Base-by-base conservation (phyloP, 169 alveolate genomes). In the Plasmodium berghei region DNA sequence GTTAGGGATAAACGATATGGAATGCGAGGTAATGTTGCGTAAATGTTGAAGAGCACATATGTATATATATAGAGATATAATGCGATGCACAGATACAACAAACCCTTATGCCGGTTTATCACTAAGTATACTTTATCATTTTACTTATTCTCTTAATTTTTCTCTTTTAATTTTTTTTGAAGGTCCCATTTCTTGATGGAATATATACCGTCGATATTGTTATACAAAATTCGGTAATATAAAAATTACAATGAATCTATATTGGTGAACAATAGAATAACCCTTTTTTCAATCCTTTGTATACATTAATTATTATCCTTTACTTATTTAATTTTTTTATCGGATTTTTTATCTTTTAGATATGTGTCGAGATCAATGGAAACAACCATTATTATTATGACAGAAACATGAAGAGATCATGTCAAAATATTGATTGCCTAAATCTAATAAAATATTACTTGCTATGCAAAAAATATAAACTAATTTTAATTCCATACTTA, bases 171-270 rank as follows among this genome's bases (percentile, higher is more conserved):
- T 54, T 54, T n/a, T 48, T 69, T 58, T 49, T 40, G 18, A 46
- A 77, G 89, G 89, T 77, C 12, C 89, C 89, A 63, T 77, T 77
- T 69, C 73, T 77, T 45, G 89, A 77, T 58, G 89, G 89, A 63
- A 77, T 77, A 62, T 77, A 77, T 58, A 77, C 77, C 12, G 72
- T 64, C 16, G 89, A 77, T n/a, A 77, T 77, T 55, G 75, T 77
- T 70, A 64, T 77, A 24, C 34, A 66, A 52, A 77, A 24, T 10
- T 49, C 74, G 77, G 89, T 77, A 77, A 64, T 34, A 61, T 46
- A 28, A 9, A 9, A 28, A 26, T 55, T 45, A 55, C 54, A 3
- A 46, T 61, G 56, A 24, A 16, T 4, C 18, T 74, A 40, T 62
- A 18, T 28, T 14, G 1, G 10, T 20, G 16, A 12, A n/a, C 18